Evolutionary conservation across 257 asterid genomes (phyloP).

Genomic region (Jasminum sambac): DNA sequence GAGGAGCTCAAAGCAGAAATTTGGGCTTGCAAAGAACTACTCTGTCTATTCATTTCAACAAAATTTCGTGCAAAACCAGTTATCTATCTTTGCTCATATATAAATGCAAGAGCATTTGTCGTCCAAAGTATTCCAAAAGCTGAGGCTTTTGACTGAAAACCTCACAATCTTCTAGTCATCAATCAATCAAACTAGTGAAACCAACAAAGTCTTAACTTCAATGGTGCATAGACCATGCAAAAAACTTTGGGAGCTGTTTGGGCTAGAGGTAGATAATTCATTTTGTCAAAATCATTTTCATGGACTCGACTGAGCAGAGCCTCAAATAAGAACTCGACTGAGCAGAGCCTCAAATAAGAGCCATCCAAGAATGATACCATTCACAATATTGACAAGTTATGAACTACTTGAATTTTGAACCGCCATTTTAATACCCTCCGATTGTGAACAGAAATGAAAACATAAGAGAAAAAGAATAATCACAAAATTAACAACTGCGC

Average conservation of each 20-base stretch:
- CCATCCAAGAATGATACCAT: background rate
- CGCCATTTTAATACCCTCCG: background rate
- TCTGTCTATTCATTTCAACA: constrained; percentile 1
- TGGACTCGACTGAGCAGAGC: background rate
- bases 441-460: background rate
- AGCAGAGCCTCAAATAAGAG: background rate
- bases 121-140: background rate
- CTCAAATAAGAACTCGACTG: background rate
- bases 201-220: background rate
- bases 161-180: background rate
- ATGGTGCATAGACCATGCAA: background rate
- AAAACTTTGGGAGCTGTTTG: background rate
- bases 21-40: background rate
- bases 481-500: background rate
- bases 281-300: too few species aligned
- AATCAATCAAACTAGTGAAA: background rate
- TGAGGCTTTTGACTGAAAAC: constrained; percentile 2
- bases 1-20: background rate
- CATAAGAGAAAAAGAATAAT: background rate
- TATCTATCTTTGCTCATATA: too few species aligned
- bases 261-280: too few species aligned
- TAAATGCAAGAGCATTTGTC: too few species aligned
- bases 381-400: background rate
- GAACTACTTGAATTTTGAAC: constrained; percentile 2
- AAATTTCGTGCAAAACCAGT: too few species aligned